Conservation (phyloP, 1,284 basidiomycete genomes). For the Wolfiporia cocos region DNA sequence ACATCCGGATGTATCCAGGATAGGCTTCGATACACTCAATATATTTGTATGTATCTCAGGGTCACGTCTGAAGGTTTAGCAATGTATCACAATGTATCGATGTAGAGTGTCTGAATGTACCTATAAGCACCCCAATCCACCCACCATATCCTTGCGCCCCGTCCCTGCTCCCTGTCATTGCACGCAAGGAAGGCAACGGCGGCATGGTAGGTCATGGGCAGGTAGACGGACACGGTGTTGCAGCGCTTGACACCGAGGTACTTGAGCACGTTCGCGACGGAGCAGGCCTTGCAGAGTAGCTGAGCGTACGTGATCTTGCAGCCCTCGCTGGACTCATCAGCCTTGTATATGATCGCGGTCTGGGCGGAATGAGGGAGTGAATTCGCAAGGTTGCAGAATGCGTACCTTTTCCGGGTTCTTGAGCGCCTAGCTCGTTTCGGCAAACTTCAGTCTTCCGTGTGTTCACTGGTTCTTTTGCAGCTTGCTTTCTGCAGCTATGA, state of each 20-base stretch:
- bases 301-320: conserved; percentile 77
- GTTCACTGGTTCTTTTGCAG: too few relatives aligned
- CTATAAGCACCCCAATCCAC: too few relatives aligned
- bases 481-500: too few relatives aligned
- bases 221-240: conserved; percentile 90
- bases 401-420: conserved; percentile 83
- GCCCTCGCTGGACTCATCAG: conserved; percentile 88
- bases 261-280: conserved; percentile 90
- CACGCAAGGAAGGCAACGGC: conserved; percentile 96
- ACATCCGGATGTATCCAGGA: too few relatives aligned
- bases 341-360: conserved; percentile 98
- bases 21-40: too few relatives aligned
- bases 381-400: conserved; percentile 3
- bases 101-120: too few relatives aligned
- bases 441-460: too few relatives aligned
- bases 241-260: conserved; percentile 92
- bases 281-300: conserved; percentile 87
- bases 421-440: conserved; percentile 94
- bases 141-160: too few relatives aligned
- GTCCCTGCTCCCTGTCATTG: too few relatives aligned
- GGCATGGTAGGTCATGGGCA: conserved; percentile 90
- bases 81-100: too few relatives aligned
- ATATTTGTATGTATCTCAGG: too few relatives aligned
- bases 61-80: too few relatives aligned
- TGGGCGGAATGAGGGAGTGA: conserved; percentile 2